Conservation (phyloP, 177 flowering plant genomes). For the Vitis hybrid region DNA sequence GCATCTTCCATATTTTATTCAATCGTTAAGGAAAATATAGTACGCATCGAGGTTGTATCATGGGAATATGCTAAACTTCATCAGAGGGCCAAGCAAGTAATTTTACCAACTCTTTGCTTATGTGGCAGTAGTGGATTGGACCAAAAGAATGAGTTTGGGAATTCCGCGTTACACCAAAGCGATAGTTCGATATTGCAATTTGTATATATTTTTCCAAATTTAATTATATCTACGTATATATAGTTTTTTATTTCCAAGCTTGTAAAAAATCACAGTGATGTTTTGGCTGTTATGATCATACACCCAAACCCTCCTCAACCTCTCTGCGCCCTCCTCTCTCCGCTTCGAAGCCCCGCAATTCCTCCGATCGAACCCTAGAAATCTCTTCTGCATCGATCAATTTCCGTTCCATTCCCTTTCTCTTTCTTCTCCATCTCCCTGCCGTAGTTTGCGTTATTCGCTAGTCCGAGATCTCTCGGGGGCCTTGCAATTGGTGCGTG, state of each 20-base stretch:
- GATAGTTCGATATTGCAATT: no score
- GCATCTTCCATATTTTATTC: no score
- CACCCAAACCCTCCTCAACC: constrained; percentile 3
- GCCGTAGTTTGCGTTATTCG: neutral
- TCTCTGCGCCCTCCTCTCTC: neutral
- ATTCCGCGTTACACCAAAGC: no score
- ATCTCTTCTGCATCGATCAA: constrained; percentile 7
- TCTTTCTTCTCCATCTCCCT: neutral
- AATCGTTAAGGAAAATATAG: no score
- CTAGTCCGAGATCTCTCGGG: neutral
- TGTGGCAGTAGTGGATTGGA: no score
- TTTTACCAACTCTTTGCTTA: no score
- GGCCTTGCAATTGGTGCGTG: neutral
- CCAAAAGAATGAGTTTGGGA: no score
- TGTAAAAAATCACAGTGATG: neutral
- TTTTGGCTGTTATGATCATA: constrained; percentile 1
- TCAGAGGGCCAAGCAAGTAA: no score
- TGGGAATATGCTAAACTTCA: no score
- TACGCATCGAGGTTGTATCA: no score
- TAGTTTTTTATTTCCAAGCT: neutral
- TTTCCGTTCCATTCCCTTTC: neutral
- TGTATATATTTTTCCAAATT: no score
- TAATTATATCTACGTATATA: neutral
- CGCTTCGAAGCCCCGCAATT: constrained; percentile 3
- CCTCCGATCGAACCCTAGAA: constrained; percentile 15